phyloP scores from a whole-genome alignment of 495 filamentous ascomycete species.

The Echria macrotheca region DNA sequence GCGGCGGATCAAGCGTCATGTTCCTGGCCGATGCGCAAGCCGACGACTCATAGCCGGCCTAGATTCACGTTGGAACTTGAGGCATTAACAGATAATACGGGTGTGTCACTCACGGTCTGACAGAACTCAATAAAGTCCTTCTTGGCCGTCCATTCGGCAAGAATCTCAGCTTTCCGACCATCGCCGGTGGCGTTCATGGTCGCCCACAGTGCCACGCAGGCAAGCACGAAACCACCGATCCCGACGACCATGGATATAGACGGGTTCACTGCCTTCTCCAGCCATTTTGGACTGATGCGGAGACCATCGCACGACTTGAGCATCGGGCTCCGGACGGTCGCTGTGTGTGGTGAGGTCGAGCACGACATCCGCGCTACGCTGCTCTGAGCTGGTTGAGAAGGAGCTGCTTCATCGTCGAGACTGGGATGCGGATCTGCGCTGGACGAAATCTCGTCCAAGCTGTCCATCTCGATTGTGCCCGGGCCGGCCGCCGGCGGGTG shows the following conservation, averaged over 20 bases:
- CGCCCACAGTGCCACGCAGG: constrained; percentile 6
- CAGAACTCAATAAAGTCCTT: constrained; percentile 6
- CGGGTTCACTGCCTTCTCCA: neutral
- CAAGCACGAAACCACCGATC: neutral
- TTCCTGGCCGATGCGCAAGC: neutral
- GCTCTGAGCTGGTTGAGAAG: too few relatives aligned
- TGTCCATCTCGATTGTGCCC: too few relatives aligned
- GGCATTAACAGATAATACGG: neutral
- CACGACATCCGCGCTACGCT: too few relatives aligned
- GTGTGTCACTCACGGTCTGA: neutral
- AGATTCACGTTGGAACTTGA: neutral
- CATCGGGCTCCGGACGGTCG: too few relatives aligned
- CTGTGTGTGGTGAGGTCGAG: too few relatives aligned
- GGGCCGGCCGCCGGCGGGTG: too few relatives aligned
- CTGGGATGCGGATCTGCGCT: too few relatives aligned
- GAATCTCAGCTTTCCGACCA: neutral
- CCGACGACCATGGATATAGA: neutral
- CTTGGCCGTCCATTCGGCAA: constrained; percentile 2
- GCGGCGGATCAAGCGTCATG: neutral
- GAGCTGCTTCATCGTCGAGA: too few relatives aligned
- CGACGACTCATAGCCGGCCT: neutral
- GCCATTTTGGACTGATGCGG: too few relatives aligned
- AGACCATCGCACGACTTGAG: too few relatives aligned
- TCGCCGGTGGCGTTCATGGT: neutral
- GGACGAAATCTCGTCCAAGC: too few relatives aligned